phyloP scores from a whole-genome alignment of 2,329 filamentous ascomycete genomes.

The Coniochaeta sp. region DNA sequence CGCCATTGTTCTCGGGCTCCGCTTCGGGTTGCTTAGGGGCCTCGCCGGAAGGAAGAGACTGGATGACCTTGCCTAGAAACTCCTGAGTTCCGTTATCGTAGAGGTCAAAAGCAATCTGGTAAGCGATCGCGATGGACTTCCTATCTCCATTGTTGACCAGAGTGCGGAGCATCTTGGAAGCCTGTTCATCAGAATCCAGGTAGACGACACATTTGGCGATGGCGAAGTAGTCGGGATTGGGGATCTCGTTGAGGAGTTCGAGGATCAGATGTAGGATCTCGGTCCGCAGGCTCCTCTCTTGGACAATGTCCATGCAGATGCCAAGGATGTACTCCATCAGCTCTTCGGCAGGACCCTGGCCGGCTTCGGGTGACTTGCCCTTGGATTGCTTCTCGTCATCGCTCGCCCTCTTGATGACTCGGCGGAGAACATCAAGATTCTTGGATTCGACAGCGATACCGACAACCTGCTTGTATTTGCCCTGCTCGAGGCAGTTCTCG shows the following conservation, averaged over 20 bases:
- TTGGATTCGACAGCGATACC: constrained; percentile 94
- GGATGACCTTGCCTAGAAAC: constrained; percentile 83
- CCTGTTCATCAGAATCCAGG: constrained; percentile 84
- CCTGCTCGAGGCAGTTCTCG: constrained; percentile 77
- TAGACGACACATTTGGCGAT: constrained; percentile 98
- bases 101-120: constrained; percentile 95
- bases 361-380: constrained; percentile 45
- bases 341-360: constrained; percentile 66
- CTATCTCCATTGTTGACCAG: constrained; percentile 74
- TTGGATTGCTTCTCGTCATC: constrained; percentile 71
- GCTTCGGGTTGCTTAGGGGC: constrained; percentile 31
- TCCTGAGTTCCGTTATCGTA: constrained; percentile 99
- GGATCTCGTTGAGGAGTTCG: constrained; percentile 89
- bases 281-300: constrained; percentile 77
- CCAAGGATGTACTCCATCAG: constrained; percentile 93
- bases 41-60: constrained; percentile 59
- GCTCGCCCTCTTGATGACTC: constrained; percentile 82
- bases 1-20: constrained; percentile 37
- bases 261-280: constrained; percentile 87
- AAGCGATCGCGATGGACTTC: constrained; percentile 76
- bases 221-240: constrained; percentile 91
- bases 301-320: constrained; percentile 96
- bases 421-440: constrained; percentile 78
- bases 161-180: constrained; percentile 74
- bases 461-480: constrained; percentile 89